Evolutionary conservation across 768 basidiomycete genomes (phyloP).

Genomic region (Kwoniella newhampshirensis): DNA sequence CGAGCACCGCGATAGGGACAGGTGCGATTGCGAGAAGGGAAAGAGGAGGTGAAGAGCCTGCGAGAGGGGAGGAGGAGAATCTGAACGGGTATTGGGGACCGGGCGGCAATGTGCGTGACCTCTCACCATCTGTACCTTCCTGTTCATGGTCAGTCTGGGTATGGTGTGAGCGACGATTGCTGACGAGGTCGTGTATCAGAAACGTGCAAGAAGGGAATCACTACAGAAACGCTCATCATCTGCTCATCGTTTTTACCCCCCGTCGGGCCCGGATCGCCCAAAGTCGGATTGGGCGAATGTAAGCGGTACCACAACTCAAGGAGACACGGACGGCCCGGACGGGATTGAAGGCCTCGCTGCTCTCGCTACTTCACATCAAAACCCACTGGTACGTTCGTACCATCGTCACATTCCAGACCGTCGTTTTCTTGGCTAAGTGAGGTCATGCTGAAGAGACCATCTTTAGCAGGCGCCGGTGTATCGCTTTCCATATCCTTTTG

Average conservation of each 20-base stretch:
- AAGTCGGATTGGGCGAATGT: not conserved
- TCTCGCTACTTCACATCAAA: slow-evolving; percentile 9
- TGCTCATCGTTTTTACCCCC: not conserved
- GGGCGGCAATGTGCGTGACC: slow-evolving; percentile 2
- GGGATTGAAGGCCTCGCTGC: slow-evolving; percentile 19
- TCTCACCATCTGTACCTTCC: not conserved
- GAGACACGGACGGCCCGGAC: not conserved
- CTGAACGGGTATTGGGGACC: slow-evolving; percentile 29
- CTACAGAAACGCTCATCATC: slow-evolving; percentile 13
- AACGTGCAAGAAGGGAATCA: slow-evolving; percentile 16
- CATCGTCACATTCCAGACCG: too few relatives aligned
- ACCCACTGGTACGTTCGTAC: not conserved
- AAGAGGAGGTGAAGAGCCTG: slow-evolving; percentile 22
- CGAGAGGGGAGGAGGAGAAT: slow-evolving; percentile 43
- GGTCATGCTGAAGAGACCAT: not conserved
- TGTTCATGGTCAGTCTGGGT: not conserved
- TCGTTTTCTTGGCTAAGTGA: too few relatives aligned
- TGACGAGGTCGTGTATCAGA: slow-evolving; percentile 6
- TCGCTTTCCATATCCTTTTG: slow-evolving; percentile 15
- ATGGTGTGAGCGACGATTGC: not conserved
- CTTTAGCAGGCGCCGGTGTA: slow-evolving; percentile 1
- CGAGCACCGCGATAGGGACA: not conserved
- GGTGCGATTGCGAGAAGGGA: not conserved
- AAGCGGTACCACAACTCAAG: not conserved
- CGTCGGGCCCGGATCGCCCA: not conserved